phyloP scores from a whole-genome alignment of 2,329 filamentous ascomycete species.

The Stagonosporopsis rhizophila region DNA sequence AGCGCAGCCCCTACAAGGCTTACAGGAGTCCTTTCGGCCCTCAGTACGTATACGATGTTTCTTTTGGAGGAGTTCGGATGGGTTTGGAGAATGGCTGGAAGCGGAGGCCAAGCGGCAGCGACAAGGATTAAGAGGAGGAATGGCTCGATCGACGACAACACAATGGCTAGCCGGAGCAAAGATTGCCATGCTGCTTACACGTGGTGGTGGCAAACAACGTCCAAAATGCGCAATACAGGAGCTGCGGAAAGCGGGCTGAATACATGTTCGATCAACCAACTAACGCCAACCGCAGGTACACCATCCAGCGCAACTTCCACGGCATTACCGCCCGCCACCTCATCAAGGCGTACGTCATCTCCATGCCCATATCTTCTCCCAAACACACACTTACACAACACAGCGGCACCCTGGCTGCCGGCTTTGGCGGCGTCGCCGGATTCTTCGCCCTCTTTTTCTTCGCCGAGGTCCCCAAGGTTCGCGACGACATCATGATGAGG shows the following conservation, averaged over 20 bases:
- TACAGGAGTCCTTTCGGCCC: slow-evolving; percentile 66
- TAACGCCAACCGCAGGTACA: slow-evolving; percentile 56
- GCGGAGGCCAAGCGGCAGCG: not conserved
- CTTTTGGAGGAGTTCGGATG: slow-evolving; percentile 7
- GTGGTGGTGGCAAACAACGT: too few species aligned
- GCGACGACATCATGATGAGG: slow-evolving; percentile 68
- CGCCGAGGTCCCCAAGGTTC: slow-evolving; percentile 67
- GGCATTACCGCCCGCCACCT: slow-evolving; percentile 56
- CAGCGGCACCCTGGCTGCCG: slow-evolving; percentile 55
- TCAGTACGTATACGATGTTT: slow-evolving; percentile 55
- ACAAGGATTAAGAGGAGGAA: slow-evolving; percentile 4
- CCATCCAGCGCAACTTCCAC: slow-evolving; percentile 56
- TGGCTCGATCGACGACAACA: not conserved
- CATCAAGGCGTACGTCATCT: slow-evolving; percentile 55
- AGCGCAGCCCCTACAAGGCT: slow-evolving; percentile 53
- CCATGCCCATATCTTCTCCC: not conserved
- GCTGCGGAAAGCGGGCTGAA: not conserved
- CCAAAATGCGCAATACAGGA: not conserved
- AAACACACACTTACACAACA: slow-evolving; percentile 15
- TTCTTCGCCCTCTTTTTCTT: slow-evolving; percentile 70
- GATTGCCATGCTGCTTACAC: not conserved
- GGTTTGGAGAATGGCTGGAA: not conserved
- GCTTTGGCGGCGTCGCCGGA: slow-evolving; percentile 65
- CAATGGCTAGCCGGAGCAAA: not conserved
- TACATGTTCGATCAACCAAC: not conserved